phyloP scores from a whole-genome alignment of 2,329 filamentous ascomycete genomes.

The Cladosporium sphaerospermum region DNA sequence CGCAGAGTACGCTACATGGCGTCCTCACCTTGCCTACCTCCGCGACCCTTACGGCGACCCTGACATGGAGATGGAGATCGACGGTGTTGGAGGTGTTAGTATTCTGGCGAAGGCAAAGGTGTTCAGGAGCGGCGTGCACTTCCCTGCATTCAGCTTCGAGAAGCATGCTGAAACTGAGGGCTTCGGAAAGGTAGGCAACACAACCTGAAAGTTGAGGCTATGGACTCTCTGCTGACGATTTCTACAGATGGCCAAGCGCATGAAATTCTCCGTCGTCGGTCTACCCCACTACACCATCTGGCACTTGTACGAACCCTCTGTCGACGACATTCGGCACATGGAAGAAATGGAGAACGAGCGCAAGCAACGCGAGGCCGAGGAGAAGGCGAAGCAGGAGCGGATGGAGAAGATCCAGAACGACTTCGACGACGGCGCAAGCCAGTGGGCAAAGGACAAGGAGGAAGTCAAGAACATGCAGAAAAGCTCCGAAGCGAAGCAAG shows the following conservation, averaged over 20 bases:
- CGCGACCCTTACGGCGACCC: constrained; percentile 95
- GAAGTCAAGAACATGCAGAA: constrained; percentile 50
- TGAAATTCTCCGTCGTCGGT: constrained; percentile 92
- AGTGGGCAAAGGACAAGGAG: constrained; percentile 88
- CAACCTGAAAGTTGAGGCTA: not conserved
- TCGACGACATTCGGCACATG: constrained; percentile 96
- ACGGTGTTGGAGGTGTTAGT: constrained; percentile 94
- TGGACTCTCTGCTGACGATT: constrained; percentile 7
- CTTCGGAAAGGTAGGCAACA: constrained; percentile 76
- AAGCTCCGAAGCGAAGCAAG: constrained; percentile 35
- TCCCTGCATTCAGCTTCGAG: constrained; percentile 96
- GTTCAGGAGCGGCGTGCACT: constrained; percentile 91
- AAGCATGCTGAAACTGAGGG: constrained; percentile 98
- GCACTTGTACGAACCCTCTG: constrained; percentile 99
- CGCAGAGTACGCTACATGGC: constrained; percentile 97
- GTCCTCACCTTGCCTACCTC: constrained; percentile 92
- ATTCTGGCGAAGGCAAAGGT: constrained; percentile 94
- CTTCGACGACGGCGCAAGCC: constrained; percentile 67
- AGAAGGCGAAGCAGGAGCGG: constrained; percentile 65
- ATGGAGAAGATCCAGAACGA: constrained; percentile 73
- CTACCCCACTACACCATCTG: constrained; percentile 97
- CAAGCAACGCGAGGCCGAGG: constrained; percentile 71
- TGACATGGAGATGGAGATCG: constrained; percentile 99
- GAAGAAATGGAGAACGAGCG: constrained; percentile 95
- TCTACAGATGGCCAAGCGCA: constrained; percentile 84